These are phyloP conservation scores for Geotrichum klebahnii DNA, from an alignment of 1,139 yeast genomes.

Conservation along the genomic window DNA sequence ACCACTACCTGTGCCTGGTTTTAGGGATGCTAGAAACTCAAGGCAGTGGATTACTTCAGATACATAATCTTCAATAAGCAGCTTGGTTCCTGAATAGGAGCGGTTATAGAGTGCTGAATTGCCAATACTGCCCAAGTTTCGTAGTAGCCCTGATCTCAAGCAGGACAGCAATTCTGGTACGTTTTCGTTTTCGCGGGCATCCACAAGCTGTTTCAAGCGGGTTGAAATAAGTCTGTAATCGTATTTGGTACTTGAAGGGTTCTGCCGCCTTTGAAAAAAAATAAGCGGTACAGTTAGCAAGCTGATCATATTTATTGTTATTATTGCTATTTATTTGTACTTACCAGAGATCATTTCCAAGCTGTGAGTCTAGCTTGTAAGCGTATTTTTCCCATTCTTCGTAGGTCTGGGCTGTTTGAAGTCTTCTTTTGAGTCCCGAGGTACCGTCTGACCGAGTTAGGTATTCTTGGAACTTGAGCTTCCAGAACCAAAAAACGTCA, in stretches of 20 bases:
- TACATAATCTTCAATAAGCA: constrained; percentile 80
- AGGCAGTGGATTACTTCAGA: constrained; percentile 70
- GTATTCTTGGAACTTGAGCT: constrained; percentile 26
- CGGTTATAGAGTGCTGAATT: constrained; percentile 74
- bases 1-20: neutral
- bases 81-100: constrained; percentile 83
- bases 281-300: no score
- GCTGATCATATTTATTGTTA: constrained; percentile 38
- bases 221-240: constrained; percentile 81
- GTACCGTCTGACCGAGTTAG: constrained; percentile 27
- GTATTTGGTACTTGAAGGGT: constrained; percentile 74
- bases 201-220: constrained; percentile 57
- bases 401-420: constrained; percentile 31
- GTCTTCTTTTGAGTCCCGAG: constrained; percentile 24
- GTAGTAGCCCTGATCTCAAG: constrained; percentile 73
- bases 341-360: constrained; percentile 40
- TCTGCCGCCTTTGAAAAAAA: constrained; percentile 60
- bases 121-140: constrained; percentile 90
- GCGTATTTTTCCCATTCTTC: constrained; percentile 40
- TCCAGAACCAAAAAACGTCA: constrained; percentile 33
- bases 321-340: neutral
- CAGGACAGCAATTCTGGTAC: constrained; percentile 58
- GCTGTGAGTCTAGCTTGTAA: constrained; percentile 34
- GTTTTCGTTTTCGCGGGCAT: constrained; percentile 61
- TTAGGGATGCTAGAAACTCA: constrained; percentile 42